These are phyloP conservation scores for Lactarius trivialis DNA, from an alignment of 768 basidiomycete species.

Conservation along the genomic window DNA sequence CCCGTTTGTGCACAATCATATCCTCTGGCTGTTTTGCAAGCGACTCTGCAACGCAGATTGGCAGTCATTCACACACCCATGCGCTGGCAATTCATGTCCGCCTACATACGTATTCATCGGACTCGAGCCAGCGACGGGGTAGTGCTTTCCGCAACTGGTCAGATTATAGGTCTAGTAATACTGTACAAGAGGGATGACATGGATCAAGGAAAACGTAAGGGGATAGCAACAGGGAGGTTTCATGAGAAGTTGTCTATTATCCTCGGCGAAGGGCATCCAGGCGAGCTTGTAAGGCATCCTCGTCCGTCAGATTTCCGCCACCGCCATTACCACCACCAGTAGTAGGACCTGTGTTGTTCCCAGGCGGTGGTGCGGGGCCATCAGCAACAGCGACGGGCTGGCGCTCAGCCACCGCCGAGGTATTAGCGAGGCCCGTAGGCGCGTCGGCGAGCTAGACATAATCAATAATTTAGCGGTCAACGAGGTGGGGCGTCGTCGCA, in stretches of 20 bases:
- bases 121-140: neutral
- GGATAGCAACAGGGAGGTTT: neutral
- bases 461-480: neutral
- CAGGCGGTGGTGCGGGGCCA: conserved; percentile 36
- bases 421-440: conserved; percentile 61
- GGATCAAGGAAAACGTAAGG: conserved; percentile 1
- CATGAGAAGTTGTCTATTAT: conserved; percentile 34
- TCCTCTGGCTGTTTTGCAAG: neutral
- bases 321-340: conserved; percentile 31
- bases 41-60: neutral
- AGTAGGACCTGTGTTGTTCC: conserved; percentile 33
- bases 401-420: conserved; percentile 56
- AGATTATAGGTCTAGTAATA: conserved; percentile 1
- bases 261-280: conserved; percentile 82
- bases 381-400: conserved; percentile 87
- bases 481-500: conserved; percentile 10
- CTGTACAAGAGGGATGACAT: neutral
- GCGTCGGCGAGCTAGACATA: conserved; percentile 67
- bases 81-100: neutral
- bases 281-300: conserved; percentile 91
- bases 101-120: neutral
- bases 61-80: no score
- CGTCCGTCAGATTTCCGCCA: conserved; percentile 52
- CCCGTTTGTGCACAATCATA: neutral
- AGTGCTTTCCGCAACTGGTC: neutral